Base-by-base conservation (phyloP, 805 yeast species). In the Lachancea sp. region DNA sequence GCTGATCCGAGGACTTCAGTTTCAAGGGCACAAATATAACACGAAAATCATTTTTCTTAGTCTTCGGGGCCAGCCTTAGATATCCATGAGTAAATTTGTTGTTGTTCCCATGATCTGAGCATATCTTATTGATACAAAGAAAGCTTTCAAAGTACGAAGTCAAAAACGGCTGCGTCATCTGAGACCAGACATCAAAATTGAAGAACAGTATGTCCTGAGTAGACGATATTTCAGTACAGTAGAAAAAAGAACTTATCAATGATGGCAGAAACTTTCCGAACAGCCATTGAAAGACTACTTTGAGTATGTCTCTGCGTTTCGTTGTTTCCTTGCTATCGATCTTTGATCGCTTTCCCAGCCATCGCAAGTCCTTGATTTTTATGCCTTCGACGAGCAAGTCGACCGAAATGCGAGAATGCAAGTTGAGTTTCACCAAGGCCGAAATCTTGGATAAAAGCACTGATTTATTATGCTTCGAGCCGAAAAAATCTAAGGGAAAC, bases 51-150 rank as follows among this genome's bases (percentile, higher is more conserved):
- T 49, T 48, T 3, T 64, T 50, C 11, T 60, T 59, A 36, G 62
- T 60, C 56, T 85, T 85, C 0, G 95, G 95, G 29, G 82, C 60
- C 0, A 82, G 45, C 41, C 83, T 66, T 17, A 76, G 46, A 3
- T 53, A 61, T 3, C 81, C 81, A 48, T 67, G 66, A 47, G 51
- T 49, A 32, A 42, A 64, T 7, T 44, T 50, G 9, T 32, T 46
- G 44, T 41, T 57, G 49, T 48, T 61, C n/a, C 44, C 50, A 52
- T 47, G 62, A 42, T 45, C 54, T 36, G 43, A 51, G 42, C 55
- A 53, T 18, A 34, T 36, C 29, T 38, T 30, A 19, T 54, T 47
- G 30, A 52, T 52, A 1, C 45, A 39, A 22, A 82, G 60, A 50
- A 69, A 67, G 3, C 60, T 58, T 0, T 55, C 52, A 27, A 66